Conservation (phyloP, 2,329 filamentous ascomycete genomes). For the Shiraia sp. region DNA sequence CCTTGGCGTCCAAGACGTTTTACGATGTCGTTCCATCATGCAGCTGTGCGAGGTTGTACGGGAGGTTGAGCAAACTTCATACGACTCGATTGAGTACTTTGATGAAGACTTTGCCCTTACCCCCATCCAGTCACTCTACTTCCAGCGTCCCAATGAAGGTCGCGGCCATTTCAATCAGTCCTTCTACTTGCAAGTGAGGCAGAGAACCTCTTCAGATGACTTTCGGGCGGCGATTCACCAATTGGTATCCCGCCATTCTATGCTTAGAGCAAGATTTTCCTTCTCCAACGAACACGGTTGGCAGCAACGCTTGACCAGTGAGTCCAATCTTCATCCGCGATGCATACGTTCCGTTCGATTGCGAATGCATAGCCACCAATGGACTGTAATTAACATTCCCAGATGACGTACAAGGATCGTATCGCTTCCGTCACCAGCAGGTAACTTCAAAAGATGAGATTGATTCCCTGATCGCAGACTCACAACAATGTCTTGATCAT, state of each 20-base stretch:
- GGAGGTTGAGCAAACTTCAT: constrained; percentile 17
- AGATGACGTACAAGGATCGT: constrained; percentile 31
- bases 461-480: constrained; percentile 36
- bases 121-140: constrained; percentile 40
- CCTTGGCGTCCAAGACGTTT: constrained; percentile 53
- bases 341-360: background rate
- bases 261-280: constrained; percentile 38
- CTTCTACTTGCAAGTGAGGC: constrained; percentile 36
- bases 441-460: constrained; percentile 28
- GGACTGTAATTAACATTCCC: constrained; percentile 5
- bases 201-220: constrained; percentile 26
- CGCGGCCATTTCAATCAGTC: constrained; percentile 42
- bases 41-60: constrained; percentile 33
- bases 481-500: constrained; percentile 33
- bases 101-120: constrained; percentile 36
- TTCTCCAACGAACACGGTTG: constrained; percentile 27
- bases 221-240: constrained; percentile 27
- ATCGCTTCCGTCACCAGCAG: constrained; percentile 28
- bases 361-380: background rate
- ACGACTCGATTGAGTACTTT: constrained; percentile 28
- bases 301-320: constrained; percentile 39
- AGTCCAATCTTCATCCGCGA: constrained; percentile 1
- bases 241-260: constrained; percentile 35
- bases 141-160: constrained; percentile 34
- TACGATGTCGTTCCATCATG: constrained; percentile 52